These are phyloP conservation scores for Cryomyces minteri DNA, from an alignment of 495 filamentous ascomycete species.

Conservation along the genomic window DNA sequence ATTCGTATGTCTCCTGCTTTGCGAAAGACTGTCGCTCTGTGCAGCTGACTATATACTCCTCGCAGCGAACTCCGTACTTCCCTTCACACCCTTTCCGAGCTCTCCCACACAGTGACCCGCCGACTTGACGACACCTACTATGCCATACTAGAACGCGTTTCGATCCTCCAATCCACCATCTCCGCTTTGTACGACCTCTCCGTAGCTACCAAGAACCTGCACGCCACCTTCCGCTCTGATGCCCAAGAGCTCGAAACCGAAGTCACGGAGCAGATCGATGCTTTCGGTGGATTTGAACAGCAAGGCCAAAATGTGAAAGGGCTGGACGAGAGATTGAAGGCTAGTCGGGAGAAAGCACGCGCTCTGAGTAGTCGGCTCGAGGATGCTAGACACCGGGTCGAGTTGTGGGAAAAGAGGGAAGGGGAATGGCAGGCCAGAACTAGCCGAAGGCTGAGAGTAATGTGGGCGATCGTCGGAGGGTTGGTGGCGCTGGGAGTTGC, in stretches of 20 bases:
- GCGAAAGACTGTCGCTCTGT: background rate
- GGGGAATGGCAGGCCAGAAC: conserved; percentile 43
- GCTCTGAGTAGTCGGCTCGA: conserved; percentile 48
- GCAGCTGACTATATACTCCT: background rate
- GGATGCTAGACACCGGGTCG: conserved; percentile 41
- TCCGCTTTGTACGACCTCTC: conserved; percentile 51
- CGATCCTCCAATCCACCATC: conserved; percentile 48
- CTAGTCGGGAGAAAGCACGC: conserved; percentile 42
- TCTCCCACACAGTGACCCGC: conserved; percentile 37
- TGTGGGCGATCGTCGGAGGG: background rate
- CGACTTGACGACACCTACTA: conserved; percentile 80
- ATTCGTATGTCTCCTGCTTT: background rate
- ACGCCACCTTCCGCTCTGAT: conserved; percentile 41
- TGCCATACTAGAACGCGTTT: conserved; percentile 59
- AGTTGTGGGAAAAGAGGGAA: conserved; percentile 54
- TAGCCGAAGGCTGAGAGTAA: background rate
- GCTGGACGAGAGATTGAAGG: conserved; percentile 47
- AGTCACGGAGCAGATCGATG: conserved; percentile 42
- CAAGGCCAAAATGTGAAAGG: conserved; percentile 48
- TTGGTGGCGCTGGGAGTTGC: background rate
- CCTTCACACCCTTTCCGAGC: conserved; percentile 18
- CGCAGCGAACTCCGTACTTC: conserved; percentile 15
- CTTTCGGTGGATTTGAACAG: conserved; percentile 45
- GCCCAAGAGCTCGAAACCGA: conserved; percentile 41
- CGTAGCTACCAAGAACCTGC: conserved; percentile 37